phyloP scores from a whole-genome alignment of 345 rosid genomes.

The Corchorus capsularis region DNA sequence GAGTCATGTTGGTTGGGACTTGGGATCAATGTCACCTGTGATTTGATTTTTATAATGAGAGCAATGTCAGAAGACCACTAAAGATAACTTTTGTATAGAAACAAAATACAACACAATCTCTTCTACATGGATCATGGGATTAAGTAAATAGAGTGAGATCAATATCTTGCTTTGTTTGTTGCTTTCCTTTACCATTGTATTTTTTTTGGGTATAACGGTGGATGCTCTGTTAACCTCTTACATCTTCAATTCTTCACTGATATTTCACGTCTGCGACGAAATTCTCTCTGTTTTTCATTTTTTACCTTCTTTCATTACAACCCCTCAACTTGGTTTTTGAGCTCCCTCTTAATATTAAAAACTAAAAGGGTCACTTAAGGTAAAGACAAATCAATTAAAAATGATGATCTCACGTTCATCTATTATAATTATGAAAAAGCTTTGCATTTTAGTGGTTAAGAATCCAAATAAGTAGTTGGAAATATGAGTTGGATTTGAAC shows the following conservation, averaged over 20 bases:
- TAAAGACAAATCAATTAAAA: too few relatives aligned
- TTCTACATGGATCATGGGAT: not conserved
- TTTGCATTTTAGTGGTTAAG: not conserved
- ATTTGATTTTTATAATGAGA: conserved; percentile 18
- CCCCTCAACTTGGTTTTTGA: not conserved
- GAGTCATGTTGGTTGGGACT: conserved; percentile 15
- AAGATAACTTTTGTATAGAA: conserved; percentile 7
- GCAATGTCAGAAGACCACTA: conserved; percentile 11
- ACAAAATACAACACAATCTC: not conserved
- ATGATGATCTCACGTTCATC: too few relatives aligned
- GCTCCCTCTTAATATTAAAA: not conserved
- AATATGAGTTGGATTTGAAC: not conserved
- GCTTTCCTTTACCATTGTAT: not conserved
- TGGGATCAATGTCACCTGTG: conserved; percentile 19
- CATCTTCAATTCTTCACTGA: not conserved
- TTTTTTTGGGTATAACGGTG: not conserved
- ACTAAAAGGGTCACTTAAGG: too few relatives aligned
- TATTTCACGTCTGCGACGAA: not conserved
- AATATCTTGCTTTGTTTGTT: conserved; percentile 8
- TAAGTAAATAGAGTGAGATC: not conserved
- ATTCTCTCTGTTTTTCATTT: not conserved
- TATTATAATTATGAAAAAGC: not conserved
- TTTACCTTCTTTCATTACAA: not conserved
- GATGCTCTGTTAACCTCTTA: not conserved
- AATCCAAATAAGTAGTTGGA: not conserved